Percentiles rank a stretch among this genome's conserved stretches.
Evolutionary conservation across 805 yeast species (phyloP).

Genomic region (Yamadazyma laniorum): DNA sequence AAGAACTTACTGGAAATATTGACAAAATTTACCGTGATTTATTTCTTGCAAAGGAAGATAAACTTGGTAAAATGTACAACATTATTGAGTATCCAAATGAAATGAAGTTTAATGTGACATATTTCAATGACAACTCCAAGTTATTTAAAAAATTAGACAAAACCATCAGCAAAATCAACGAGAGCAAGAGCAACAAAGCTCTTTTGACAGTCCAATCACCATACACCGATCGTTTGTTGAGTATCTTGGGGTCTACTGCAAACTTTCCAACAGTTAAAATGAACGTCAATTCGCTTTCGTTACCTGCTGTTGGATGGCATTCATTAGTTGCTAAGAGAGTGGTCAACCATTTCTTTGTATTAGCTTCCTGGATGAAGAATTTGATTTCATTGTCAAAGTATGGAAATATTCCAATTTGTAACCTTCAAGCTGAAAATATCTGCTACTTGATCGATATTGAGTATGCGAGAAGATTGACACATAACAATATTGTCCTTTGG

Average conservation of each 20-base stretch:
- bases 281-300: conserved; percentile 53
- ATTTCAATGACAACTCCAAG: conserved; percentile 53
- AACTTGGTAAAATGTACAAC: conserved; percentile 39
- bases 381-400: conserved; percentile 65
- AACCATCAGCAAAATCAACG: conserved; percentile 53
- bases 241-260: conserved; percentile 43
- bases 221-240: conserved; percentile 44
- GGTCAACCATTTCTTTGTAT: conserved; percentile 65
- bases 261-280: conserved; percentile 65
- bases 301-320: conserved; percentile 86
- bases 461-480: conserved; percentile 73
- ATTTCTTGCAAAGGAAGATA: conserved; percentile 46
- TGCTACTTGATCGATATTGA: conserved; percentile 80
- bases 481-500: conserved; percentile 78
- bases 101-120: conserved; percentile 52
- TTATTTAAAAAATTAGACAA: conserved; percentile 59
- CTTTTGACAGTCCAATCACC: conserved; percentile 77
- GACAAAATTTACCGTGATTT: conserved; percentile 56
- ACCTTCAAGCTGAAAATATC: conserved; percentile 72
- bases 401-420: conserved; percentile 83
- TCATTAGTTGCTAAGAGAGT: conserved; percentile 59
- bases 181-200: conserved; percentile 59
- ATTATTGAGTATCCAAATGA: conserved; percentile 53
- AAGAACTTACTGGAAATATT: conserved; percentile 56
- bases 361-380: conserved; percentile 71